Evolutionary conservation across 352 stramenopile genomes (phyloP).

Genomic region (Globisporangium parvum): DNA sequence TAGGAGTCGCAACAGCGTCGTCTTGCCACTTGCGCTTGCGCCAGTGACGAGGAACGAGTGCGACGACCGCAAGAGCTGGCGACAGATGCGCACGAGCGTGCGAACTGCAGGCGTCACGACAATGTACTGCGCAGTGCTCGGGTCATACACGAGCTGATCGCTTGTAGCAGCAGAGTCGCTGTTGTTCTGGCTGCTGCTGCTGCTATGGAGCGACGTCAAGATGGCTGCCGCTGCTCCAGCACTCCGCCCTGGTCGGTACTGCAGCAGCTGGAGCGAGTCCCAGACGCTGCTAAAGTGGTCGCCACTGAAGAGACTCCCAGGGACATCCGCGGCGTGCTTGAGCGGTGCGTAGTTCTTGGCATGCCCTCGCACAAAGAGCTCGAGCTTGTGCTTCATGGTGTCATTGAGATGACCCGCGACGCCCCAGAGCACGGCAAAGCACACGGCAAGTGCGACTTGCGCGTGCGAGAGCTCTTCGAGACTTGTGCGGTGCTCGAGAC

Average conservation of each 20-base stretch:
- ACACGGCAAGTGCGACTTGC: slow-evolving; percentile 26
- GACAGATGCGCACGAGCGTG: slow-evolving; percentile 29
- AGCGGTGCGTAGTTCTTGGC: slow-evolving; percentile 30
- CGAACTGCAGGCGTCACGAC: slow-evolving; percentile 21
- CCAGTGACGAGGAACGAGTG: slow-evolving; percentile 45
- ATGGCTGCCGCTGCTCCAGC: background rate
- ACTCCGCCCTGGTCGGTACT: slow-evolving; percentile 1
- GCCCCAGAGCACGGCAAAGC: slow-evolving; percentile 47
- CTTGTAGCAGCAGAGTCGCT: background rate
- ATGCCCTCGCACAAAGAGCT: slow-evolving; percentile 33
- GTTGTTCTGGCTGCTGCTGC: background rate
- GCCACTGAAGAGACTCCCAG: slow-evolving; percentile 27
- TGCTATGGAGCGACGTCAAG: no score
- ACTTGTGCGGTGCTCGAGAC: slow-evolving; percentile 29
- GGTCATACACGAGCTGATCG: slow-evolving; percentile 21
- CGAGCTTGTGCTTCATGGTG: slow-evolving; percentile 33
- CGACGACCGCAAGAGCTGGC: slow-evolving; percentile 26
- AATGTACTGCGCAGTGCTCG: slow-evolving; percentile 24
- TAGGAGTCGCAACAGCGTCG: slow-evolving; percentile 37
- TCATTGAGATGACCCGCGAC: slow-evolving; percentile 39
- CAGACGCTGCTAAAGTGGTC: slow-evolving; percentile 34
- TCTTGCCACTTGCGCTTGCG: slow-evolving; percentile 40
- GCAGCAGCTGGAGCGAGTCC: slow-evolving; percentile 14
- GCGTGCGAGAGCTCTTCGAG: slow-evolving; percentile 23
- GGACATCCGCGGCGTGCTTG: slow-evolving; percentile 25